phyloP scores from a whole-genome alignment of 2,329 filamentous ascomycete species.

The Zalaria sp. region DNA sequence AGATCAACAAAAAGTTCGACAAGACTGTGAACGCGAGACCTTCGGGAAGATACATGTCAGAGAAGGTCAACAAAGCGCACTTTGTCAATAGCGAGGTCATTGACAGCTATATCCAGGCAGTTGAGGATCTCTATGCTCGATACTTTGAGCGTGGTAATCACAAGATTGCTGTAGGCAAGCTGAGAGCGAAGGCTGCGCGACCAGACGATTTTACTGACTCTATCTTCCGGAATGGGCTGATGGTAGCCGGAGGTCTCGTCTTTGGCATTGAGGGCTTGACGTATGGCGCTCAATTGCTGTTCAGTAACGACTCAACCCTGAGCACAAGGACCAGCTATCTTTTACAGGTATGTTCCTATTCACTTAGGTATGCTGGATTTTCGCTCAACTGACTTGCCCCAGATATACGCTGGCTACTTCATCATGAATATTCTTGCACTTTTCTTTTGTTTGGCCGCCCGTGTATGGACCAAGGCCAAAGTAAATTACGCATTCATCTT shows the following conservation, averaged over 20 bases:
- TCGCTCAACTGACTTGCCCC: constrained; percentile 14
- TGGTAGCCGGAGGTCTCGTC: constrained; percentile 26
- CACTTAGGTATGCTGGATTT: background rate
- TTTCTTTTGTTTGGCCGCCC: constrained; percentile 76
- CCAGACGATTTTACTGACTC: constrained; percentile 43
- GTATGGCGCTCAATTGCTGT: constrained; percentile 19
- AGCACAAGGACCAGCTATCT: constrained; percentile 34
- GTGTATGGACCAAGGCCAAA: constrained; percentile 67
- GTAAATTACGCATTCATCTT: constrained; percentile 89
- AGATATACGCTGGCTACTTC: constrained; percentile 90
- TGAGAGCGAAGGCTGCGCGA: constrained; percentile 56
- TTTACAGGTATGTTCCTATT: constrained; percentile 38
- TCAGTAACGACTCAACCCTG: constrained; percentile 11
- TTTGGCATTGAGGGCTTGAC: constrained; percentile 30
- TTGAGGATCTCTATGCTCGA: constrained; percentile 83
- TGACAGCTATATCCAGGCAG: constrained; percentile 63
- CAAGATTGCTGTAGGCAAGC: constrained; percentile 78
- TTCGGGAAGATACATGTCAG: constrained; percentile 68
- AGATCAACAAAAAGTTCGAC: constrained; percentile 98
- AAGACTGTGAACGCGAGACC: constrained; percentile 73
- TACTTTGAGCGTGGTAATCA: constrained; percentile 92
- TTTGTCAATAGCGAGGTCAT: constrained; percentile 83
- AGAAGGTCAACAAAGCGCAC: constrained; percentile 79
- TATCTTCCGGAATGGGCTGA: constrained; percentile 43
- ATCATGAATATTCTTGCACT: constrained; percentile 66